Evolutionary conservation across 768 basidiomycete species (phyloP), one percentile per base, ranked within the genome.

Genomic region (Myochromella boudieri): DNA sequence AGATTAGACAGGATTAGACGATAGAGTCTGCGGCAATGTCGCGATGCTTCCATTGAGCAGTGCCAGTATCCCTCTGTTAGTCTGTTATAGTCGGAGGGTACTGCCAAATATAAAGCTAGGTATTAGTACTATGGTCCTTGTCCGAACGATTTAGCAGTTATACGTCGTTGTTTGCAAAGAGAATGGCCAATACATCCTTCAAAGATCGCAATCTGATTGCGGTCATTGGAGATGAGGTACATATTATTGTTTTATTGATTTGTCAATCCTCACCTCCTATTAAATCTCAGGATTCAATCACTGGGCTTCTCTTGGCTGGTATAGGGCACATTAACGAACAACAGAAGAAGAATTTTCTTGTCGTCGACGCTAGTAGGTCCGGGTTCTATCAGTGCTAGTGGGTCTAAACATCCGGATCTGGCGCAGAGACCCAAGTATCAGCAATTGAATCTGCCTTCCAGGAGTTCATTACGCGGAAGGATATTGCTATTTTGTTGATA

Each of bases 341-440:
- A 34, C 91, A 93, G 72, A 91, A 88, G 77, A 97, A 97, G 86
- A 99, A 97, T 72, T 98, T 99, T 66, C 74, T 98, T 37, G 83
- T 97, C 25, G 97, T 97, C 29, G 95, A 97, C 58, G 62, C 85
- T 8, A 99, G 97, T 97, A 60, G 53, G 87, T 72, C n/a, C 42
- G 18, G 26, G 17, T 5, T 37, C n/a, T 32, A 14, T 9, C 15
- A 34, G 12, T 31, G 18, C 22, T n/a, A 2, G 24, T 34, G 12
- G 12, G 32, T 34, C 33, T 15, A 39, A 31, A 17, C 37, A 4
- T 38, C 28, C 21, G 42, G 4, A 46, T 32, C 42, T n/a, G 15
- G 10, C 22, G 12, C 47, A 97, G 95, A 95, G 68, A 99, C 97
- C 2, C 87, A 91, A 62, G 78, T 91, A 36, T 85, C 91, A 3